phyloP scores from a whole-genome alignment of 1,139 yeast species.

The Starmera stellimalicola region DNA sequence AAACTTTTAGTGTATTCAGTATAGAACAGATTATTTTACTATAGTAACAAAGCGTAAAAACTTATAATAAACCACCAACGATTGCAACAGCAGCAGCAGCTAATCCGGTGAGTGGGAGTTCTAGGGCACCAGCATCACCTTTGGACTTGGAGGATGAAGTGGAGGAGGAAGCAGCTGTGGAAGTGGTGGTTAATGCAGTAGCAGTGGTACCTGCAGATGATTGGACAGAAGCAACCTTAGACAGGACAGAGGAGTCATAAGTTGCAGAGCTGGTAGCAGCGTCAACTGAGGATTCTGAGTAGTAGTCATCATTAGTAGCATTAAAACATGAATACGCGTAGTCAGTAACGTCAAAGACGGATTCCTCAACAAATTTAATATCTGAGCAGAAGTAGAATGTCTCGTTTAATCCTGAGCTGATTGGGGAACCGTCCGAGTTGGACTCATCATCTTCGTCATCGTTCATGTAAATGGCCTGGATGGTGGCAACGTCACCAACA shows the following conservation, averaged over 20 bases:
- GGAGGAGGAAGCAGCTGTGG: slow-evolving; percentile 10
- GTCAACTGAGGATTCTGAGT: slow-evolving; percentile 17
- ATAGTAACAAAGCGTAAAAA: too few species aligned
- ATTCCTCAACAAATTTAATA: slow-evolving; percentile 27
- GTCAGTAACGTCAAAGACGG: slow-evolving; percentile 24
- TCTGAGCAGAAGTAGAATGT: slow-evolving; percentile 32
- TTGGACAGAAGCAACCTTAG: slow-evolving; percentile 6
- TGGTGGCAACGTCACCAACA: slow-evolving; percentile 29
- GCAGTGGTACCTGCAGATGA: slow-evolving; percentile 12
- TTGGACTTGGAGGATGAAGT: slow-evolving; percentile 5
- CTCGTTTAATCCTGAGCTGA: slow-evolving; percentile 17
- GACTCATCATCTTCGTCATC: slow-evolving; percentile 25
- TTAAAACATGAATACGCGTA: slow-evolving; percentile 29
- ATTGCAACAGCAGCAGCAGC: slow-evolving; percentile 14
- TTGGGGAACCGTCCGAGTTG: slow-evolving; percentile 13
- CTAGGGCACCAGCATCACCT: slow-evolving; percentile 8
- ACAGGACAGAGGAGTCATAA: slow-evolving; percentile 9
- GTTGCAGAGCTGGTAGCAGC: slow-evolving; percentile 16
- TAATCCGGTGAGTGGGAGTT: slow-evolving; percentile 11
- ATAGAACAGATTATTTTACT: too few species aligned
- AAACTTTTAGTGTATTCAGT: too few species aligned
- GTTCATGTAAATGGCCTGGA: slow-evolving; percentile 28
- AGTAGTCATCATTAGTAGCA: slow-evolving; percentile 27
- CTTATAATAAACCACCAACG: too few species aligned
- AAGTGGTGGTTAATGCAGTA: slow-evolving; percentile 9